Conservation (phyloP, 2,329 filamentous ascomycete genomes). For the Exophiala bonariae region DNA sequence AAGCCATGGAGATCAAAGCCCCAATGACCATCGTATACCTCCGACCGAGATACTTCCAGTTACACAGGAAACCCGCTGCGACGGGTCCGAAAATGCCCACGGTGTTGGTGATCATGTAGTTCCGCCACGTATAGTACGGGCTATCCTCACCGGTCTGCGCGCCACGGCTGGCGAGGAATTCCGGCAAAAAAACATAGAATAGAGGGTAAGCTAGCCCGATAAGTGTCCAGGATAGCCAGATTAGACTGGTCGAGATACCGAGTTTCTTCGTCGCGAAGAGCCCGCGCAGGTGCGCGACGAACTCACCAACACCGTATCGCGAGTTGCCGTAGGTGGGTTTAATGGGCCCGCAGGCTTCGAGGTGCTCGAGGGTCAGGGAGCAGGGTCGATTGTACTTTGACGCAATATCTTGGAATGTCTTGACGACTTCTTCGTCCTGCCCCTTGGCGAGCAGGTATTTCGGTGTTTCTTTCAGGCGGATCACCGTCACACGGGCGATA, state of each 20-base stretch:
- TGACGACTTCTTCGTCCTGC: constrained; percentile 66
- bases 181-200: constrained; percentile 70
- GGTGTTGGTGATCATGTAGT: constrained; percentile 74
- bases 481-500: constrained; percentile 63
- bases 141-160: constrained; percentile 71
- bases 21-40: constrained; percentile 69
- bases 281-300: constrained; percentile 57
- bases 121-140: constrained; percentile 73
- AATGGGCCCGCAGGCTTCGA: constrained; percentile 47
- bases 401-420: constrained; percentile 60
- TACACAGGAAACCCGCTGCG: constrained; percentile 68
- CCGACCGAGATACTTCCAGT: constrained; percentile 66
- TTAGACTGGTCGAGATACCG: constrained; percentile 51
- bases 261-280: constrained; percentile 67
- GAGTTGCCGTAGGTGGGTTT: constrained; percentile 37
- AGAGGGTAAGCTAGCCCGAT: constrained; percentile 64
- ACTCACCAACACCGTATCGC: constrained; percentile 17
- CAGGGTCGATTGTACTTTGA: constrained; percentile 54
- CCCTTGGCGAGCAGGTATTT: constrained; percentile 78
- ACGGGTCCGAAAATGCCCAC: constrained; percentile 73
- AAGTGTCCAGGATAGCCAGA: constrained; percentile 74
- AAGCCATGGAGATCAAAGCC: constrained; percentile 61
- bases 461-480: constrained; percentile 72
- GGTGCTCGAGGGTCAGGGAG: constrained; percentile 50
- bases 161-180: constrained; percentile 54